phyloP scores from a whole-genome alignment of 352 stramenopile genomes.

The Hyaloperonospora arabidopsidis region DNA sequence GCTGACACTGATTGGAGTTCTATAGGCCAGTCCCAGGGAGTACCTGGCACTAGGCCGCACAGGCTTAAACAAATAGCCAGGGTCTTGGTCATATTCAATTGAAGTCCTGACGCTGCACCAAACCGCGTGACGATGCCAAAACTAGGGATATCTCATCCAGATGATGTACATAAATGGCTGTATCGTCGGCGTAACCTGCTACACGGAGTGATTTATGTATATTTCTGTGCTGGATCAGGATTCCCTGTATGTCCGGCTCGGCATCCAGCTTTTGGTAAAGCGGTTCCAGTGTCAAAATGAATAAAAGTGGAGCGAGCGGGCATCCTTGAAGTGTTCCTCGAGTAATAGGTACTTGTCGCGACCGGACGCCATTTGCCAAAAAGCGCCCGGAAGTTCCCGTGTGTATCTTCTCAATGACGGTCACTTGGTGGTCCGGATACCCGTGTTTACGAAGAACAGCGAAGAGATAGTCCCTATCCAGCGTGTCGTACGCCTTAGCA shows the following conservation, averaged over 20 bases:
- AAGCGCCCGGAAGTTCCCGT: too few relatives aligned
- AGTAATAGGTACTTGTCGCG: not conserved
- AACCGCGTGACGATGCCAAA: not conserved
- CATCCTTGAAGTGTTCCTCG: not conserved
- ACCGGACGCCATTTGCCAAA: not conserved
- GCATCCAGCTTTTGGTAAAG: not conserved
- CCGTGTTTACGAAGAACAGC: too few relatives aligned
- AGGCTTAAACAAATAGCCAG: not conserved
- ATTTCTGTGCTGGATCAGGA: not conserved
- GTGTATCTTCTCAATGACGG: too few relatives aligned
- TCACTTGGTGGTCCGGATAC: too few relatives aligned
- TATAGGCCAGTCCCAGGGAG: too few relatives aligned
- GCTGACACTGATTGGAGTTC: not conserved
- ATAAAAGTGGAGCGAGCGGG: not conserved
- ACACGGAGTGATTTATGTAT: not conserved
- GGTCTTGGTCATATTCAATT: not conserved
- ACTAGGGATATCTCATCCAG: not conserved
- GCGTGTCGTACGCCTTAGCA: too few relatives aligned
- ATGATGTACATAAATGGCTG: not conserved
- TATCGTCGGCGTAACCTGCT: not conserved
- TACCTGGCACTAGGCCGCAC: too few relatives aligned
- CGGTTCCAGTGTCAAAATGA: not conserved
- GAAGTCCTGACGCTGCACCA: not conserved
- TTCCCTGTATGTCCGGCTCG: not conserved
- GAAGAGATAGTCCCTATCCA: too few relatives aligned